Evolutionary conservation across 75 land plant genomes (phyloP).

Genomic region (Cunninghamia lanceolata): DNA sequence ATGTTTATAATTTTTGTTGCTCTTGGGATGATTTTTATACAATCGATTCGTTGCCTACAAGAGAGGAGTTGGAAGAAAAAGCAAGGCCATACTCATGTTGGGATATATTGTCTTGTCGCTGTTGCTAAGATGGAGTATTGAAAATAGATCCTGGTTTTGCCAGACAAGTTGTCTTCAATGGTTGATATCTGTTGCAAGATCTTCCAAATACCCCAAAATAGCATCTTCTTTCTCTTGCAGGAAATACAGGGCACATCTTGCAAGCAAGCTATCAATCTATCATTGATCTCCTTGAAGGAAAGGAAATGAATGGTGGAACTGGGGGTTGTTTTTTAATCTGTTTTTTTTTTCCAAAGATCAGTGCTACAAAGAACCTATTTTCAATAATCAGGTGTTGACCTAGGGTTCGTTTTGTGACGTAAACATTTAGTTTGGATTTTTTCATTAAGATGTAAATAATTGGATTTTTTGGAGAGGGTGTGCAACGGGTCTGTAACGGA

Average conservation of each 20-base stretch:
- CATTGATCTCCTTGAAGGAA: neutral
- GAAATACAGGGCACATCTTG: neutral
- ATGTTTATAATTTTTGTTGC: conserved; percentile 76
- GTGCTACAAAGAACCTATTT: neutral
- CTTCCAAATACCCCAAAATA: neutral
- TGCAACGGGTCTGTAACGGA: neutral
- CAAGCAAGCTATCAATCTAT: neutral
- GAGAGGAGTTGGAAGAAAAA: conserved; percentile 56
- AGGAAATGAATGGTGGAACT: neutral
- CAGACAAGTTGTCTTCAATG: neutral
- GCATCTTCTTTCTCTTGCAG: neutral
- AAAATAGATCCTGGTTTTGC: neutral
- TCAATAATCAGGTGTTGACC: neutral
- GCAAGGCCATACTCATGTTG: conserved; percentile 66
- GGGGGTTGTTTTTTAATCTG: neutral
- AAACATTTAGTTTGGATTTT: neutral
- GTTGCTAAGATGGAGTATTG: conserved; percentile 38
- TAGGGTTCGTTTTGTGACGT: neutral
- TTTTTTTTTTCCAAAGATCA: neutral
- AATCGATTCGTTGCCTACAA: conserved; percentile 61
- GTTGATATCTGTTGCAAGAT: neutral
- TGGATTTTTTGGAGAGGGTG: neutral
- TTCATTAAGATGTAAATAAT: neutral
- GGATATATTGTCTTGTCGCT: conserved; percentile 61
- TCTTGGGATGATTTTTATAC: conserved; percentile 29